These are phyloP conservation scores for Gymnopus androsaceus DNA, from an alignment of 1,284 basidiomycete genomes.

Conservation along the genomic window DNA sequence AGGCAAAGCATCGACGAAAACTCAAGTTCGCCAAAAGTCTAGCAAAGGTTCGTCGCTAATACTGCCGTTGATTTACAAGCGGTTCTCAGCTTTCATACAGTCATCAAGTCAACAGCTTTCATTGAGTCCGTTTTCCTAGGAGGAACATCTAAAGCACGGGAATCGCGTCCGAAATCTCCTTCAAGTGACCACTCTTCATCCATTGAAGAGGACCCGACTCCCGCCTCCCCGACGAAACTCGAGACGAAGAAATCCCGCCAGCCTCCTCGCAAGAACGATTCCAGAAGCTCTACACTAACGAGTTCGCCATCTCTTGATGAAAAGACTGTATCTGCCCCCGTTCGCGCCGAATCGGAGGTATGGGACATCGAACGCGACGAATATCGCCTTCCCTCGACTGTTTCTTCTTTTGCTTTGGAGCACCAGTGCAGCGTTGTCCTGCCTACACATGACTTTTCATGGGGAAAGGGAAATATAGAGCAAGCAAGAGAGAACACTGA, in stretches of 20 bases:
- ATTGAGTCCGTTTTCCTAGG: conserved; percentile 54
- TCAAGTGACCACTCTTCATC: not conserved
- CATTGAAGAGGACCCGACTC: not conserved
- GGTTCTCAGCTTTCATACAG: conserved; percentile 17
- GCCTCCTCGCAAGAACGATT: not conserved
- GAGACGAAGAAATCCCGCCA: not conserved
- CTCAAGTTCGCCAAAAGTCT: conserved; percentile 25
- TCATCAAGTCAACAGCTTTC: conserved; percentile 33
- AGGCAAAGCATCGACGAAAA: conserved; percentile 64
- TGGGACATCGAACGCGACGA: conserved; percentile 68
- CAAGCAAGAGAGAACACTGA: not conserved
- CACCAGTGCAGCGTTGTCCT: conserved; percentile 15
- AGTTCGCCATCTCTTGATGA: not conserved
- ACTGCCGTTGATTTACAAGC: not conserved
- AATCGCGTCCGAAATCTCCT: not conserved
- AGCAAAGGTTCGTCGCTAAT: conserved; percentile 23
- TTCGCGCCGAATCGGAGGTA: conserved; percentile 46
- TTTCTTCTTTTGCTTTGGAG: conserved; percentile 15
- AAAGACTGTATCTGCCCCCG: not conserved
- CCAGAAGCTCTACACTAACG: not conserved
- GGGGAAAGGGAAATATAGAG: not conserved
- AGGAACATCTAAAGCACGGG: not conserved
- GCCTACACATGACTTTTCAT: conserved; percentile 8
- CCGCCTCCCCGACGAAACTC: conserved; percentile 11
- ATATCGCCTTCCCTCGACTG: conserved; percentile 25